A percentile compares a stretch with the other conserved stretches of the same genome.
Evolutionary conservation across 257 asterid species (phyloP).

Genomic region (Cynanchum wilfordii): DNA sequence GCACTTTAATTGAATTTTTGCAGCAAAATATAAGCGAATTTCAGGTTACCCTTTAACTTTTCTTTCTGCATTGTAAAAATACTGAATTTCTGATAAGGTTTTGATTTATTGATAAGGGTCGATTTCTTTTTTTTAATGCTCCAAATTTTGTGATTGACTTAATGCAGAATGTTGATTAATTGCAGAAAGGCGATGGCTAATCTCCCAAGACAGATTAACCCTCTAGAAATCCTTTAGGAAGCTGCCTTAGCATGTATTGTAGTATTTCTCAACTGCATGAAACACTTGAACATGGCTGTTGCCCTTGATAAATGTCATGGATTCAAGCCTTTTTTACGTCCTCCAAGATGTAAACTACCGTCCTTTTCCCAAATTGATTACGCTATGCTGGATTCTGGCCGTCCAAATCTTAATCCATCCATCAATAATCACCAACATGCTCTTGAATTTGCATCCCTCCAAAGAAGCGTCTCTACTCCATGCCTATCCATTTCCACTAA

Average conservation of each 20-base stretch:
- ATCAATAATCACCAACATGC: constrained; percentile 28
- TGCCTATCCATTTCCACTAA: constrained; percentile 57
- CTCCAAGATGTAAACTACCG: constrained; percentile 80
- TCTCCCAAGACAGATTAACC: constrained; percentile 68
- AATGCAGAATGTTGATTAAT: neutral
- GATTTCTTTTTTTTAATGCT: too few species aligned
- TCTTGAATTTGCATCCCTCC: constrained; percentile 46
- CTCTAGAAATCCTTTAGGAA: constrained; percentile 45
- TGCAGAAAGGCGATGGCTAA: constrained; percentile 71
- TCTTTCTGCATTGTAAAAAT: neutral
- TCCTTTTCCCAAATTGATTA: constrained; percentile 83
- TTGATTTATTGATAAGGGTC: neutral
- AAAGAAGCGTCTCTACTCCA: constrained; percentile 82
- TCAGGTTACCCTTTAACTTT: constrained; percentile 33
- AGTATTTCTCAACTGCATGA: constrained; percentile 48
- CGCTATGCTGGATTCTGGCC: constrained; percentile 52
- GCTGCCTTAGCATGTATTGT: constrained; percentile 67
- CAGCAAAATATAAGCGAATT: constrained; percentile 35
- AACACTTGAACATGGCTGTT: constrained; percentile 75
- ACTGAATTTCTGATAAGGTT: neutral
- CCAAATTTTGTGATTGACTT: neutral
- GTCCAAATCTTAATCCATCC: constrained; percentile 38
- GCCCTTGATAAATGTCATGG: constrained; percentile 78
- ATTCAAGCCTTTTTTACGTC: constrained; percentile 70
- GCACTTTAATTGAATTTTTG: constrained; percentile 36